Percentiles rank a stretch among this genome's conserved stretches.
Evolutionary conservation across 129 eudicot species (phyloP).

Genomic region (Pulicaria dysenterica): DNA sequence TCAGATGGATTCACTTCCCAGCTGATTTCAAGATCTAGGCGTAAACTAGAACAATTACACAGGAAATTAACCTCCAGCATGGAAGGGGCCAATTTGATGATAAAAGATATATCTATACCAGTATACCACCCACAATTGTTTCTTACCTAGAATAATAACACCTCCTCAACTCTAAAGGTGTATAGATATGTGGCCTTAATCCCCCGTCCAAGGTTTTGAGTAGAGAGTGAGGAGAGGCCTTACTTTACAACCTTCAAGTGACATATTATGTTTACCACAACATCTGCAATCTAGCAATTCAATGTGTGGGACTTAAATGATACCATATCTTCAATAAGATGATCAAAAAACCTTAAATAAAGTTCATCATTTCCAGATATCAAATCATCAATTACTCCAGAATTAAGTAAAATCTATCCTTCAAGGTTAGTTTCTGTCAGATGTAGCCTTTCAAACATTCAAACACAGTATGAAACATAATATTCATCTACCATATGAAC

Average conservation of each 20-base stretch:
- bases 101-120: too few relatives aligned
- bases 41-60: too few relatives aligned
- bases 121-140: too few relatives aligned
- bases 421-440: not conserved
- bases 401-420: not conserved
- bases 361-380: too few relatives aligned
- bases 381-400: too few relatives aligned
- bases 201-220: not conserved
- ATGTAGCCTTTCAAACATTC: conserved; percentile 8
- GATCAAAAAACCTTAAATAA: not conserved
- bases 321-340: not conserved
- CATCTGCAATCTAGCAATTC: not conserved
- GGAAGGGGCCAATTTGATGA: too few relatives aligned
- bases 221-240: not conserved
- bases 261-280: not conserved
- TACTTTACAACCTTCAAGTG: not conserved
- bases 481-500: not conserved
- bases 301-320: not conserved
- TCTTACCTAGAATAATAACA: too few relatives aligned
- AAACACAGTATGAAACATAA: not conserved
- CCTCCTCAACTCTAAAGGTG: too few relatives aligned
- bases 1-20: not conserved
- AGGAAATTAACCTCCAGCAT: too few relatives aligned
- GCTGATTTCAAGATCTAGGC: not conserved
- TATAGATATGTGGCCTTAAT: not conserved